These are phyloP conservation scores for Gaultheria prostrata DNA, from an alignment of 148 eudicot genomes.

Conservation along the genomic window DNA sequence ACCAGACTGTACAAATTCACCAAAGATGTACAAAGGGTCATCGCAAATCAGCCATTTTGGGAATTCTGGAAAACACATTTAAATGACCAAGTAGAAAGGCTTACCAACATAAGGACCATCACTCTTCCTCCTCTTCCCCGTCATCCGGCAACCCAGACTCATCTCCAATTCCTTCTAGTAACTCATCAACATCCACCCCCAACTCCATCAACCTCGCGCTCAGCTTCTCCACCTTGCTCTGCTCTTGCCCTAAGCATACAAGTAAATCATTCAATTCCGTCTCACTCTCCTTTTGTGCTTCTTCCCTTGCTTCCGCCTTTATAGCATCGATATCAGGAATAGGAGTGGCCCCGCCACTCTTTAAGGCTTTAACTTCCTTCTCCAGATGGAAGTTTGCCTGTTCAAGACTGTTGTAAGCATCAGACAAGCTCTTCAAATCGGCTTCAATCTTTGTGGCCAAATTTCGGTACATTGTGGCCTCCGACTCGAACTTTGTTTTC, in stretches of 20 bases:
- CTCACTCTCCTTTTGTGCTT: conserved; percentile 86
- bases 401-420: conserved; percentile 93
- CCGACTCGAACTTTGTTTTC: conserved; percentile 64
- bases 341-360: conserved; percentile 46
- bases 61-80: background rate
- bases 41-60: background rate
- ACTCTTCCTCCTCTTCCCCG: conserved; percentile 47
- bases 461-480: conserved; percentile 50
- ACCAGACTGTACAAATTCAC: conserved; percentile 14
- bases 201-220: conserved; percentile 59
- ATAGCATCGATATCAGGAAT: conserved; percentile 62
- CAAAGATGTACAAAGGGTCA: background rate
- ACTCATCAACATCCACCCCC: conserved; percentile 79
- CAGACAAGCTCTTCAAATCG: conserved; percentile 84
- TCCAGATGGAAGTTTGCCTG: conserved; percentile 67
- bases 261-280: conserved; percentile 80
- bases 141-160: conserved; percentile 61
- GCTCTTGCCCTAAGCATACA: conserved; percentile 96
- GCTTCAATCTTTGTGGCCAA: conserved; percentile 71
- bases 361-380: conserved; percentile 54
- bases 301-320: conserved; percentile 78
- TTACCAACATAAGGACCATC: background rate
- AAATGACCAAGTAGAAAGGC: background rate
- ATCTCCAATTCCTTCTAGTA: conserved; percentile 90
- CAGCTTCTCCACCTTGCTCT: conserved; percentile 85